Percentiles rank a stretch among this genome's conserved stretches.
phyloP scores from a whole-genome alignment of 1,284 basidiomycete genomes.

The Xerocomus subilludens region DNA sequence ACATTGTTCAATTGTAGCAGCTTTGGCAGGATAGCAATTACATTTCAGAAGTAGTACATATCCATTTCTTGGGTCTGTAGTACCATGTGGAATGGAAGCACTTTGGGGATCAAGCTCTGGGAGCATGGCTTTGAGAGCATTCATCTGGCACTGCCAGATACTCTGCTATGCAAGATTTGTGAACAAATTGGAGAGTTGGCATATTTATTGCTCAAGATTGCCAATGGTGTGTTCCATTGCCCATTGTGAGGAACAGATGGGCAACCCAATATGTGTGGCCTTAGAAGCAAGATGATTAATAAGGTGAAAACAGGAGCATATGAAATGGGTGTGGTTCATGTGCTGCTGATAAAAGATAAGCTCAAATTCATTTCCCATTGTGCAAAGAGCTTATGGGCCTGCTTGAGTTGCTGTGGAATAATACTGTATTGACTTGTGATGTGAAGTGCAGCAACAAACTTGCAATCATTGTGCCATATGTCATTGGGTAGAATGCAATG shows the following conservation, averaged over 20 bases:
- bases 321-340: neutral
- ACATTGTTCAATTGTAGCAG: too few relatives aligned
- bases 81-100: neutral
- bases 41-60: neutral
- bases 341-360: conserved; percentile 1
- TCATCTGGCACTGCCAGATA: neutral
- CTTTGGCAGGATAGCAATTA: neutral
- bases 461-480: too few relatives aligned
- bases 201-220: conserved; percentile 26
- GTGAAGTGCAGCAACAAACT: too few relatives aligned
- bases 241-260: conserved; percentile 34
- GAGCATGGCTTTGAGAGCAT: neutral
- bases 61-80: neutral
- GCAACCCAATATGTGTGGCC: neutral
- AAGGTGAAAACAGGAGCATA: conserved; percentile 13
- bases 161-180: conserved; percentile 20
- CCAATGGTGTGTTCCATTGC: conserved; percentile 34
- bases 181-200: conserved; percentile 10
- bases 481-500: too few relatives aligned
- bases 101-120: neutral
- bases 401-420: too few relatives aligned
- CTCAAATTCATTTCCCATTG: conserved; percentile 5
- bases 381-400: too few relatives aligned
- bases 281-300: conserved; percentile 8
- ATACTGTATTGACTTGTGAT: too few relatives aligned